phyloP scores from a whole-genome alignment of 2,329 filamentous ascomycete genomes.

The Neobulgaria alba region DNA sequence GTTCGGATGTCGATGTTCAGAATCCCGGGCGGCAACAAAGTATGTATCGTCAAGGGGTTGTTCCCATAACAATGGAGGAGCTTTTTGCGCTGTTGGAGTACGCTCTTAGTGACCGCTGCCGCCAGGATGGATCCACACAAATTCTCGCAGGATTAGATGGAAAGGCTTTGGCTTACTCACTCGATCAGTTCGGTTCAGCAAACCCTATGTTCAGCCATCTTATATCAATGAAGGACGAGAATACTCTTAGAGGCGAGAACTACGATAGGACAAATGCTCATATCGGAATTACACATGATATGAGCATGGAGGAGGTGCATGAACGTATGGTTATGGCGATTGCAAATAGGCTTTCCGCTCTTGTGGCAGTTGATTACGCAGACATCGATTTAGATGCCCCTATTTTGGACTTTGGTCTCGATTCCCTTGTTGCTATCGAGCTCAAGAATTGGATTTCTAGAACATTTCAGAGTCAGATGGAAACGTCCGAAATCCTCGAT shows the following conservation, averaged over 20 bases:
- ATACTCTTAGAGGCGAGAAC: conserved; percentile 8
- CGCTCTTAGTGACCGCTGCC: conserved; percentile 15
- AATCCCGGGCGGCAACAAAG: conserved; percentile 6
- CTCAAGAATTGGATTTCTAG: not conserved
- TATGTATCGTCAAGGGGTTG: conserved; percentile 6
- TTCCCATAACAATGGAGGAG: conserved; percentile 20
- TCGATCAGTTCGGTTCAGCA: conserved; percentile 12
- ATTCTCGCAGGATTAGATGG: conserved; percentile 16
- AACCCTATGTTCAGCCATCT: conserved; percentile 19
- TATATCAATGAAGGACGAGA: conserved; percentile 6
- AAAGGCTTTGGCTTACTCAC: conserved; percentile 15
- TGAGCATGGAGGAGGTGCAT: conserved; percentile 3
- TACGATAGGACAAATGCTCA: conserved; percentile 7
- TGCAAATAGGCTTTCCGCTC: not conserved
- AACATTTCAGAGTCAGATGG: conserved; percentile 21
- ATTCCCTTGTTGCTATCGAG: conserved; percentile 1
- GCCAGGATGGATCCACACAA: conserved; percentile 7
- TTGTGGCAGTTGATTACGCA: not conserved
- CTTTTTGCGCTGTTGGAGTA: conserved; percentile 19
- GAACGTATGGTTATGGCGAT: conserved; percentile 9
- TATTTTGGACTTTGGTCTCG: not conserved
- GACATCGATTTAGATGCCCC: not conserved
- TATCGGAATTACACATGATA: conserved; percentile 2
- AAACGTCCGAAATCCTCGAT: conserved; percentile 24
- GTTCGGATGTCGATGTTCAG: conserved; percentile 9